These are phyloP conservation scores for Leishmania turanica DNA, from an alignment of 208 protist species.

Conservation along the genomic window DNA sequence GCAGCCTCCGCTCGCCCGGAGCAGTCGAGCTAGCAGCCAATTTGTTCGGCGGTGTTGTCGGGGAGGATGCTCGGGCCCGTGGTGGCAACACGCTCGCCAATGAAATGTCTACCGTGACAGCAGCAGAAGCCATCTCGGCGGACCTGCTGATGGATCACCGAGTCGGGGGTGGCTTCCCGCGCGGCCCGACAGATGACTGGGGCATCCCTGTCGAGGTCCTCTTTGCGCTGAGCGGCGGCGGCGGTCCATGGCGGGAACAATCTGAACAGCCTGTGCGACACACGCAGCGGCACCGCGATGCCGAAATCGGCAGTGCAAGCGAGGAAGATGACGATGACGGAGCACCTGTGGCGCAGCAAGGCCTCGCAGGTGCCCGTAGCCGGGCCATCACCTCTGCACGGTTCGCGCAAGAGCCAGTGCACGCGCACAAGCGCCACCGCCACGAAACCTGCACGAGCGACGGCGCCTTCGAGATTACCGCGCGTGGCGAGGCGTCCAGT, in stretches of 20 bases:
- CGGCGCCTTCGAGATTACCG: background rate
- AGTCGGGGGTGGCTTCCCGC: slow-evolving; percentile 45
- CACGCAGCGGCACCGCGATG: background rate
- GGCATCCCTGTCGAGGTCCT: slow-evolving; percentile 62
- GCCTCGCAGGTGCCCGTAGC: background rate
- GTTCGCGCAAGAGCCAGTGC: background rate
- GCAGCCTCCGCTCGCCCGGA: background rate
- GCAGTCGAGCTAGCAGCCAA: background rate
- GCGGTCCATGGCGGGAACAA: background rate
- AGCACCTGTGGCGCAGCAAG: background rate
- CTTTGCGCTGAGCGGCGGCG: slow-evolving; percentile 23
- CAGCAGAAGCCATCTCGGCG: background rate
- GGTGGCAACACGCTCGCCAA: background rate
- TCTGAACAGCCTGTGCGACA: background rate
- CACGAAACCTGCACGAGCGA: background rate
- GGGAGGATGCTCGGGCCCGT: background rate
- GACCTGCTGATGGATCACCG: slow-evolving; percentile 21
- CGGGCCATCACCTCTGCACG: background rate
- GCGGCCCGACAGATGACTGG: slow-evolving; percentile 63
- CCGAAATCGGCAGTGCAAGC: background rate
- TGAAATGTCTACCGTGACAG: background rate
- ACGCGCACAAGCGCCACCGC: background rate
- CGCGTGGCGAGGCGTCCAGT: background rate
- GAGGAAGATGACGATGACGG: background rate
- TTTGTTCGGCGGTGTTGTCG: background rate